These are phyloP conservation scores for Cytospora piceae DNA, from an alignment of 2,329 filamentous ascomycete species.

Conservation along the genomic window DNA sequence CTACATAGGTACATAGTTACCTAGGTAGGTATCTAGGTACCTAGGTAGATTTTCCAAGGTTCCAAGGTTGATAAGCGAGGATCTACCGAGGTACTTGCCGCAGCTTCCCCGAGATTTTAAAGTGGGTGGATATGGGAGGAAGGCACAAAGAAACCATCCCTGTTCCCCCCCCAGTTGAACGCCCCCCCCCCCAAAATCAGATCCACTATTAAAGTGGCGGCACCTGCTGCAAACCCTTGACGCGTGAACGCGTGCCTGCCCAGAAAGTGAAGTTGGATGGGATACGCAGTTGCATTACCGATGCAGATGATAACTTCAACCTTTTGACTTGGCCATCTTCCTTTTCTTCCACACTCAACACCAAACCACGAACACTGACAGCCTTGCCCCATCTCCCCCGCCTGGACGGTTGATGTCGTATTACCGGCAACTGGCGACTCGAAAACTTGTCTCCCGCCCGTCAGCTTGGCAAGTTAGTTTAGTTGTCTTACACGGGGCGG, in stretches of 20 bases:
- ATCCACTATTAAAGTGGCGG: background rate
- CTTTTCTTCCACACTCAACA: background rate
- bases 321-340: background rate
- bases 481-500: constrained; percentile 2
- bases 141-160: background rate
- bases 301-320: background rate
- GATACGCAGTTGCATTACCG: background rate
- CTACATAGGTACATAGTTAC: too few species aligned
- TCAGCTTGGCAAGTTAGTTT: background rate
- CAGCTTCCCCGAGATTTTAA: background rate
- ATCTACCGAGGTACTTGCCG: background rate
- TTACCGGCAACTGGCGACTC: background rate
- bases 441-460: background rate
- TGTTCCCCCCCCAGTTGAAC: background rate
- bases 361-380: background rate
- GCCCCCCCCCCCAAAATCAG: background rate
- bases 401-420: background rate
- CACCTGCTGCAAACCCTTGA: background rate
- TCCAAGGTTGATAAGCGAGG: too few species aligned
- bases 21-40: too few species aligned
- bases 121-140: background rate
- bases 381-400: background rate
- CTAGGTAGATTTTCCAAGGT: too few species aligned
- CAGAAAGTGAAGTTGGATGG: background rate
- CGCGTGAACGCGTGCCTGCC: constrained; percentile 3